Conservation (phyloP, 192 early-diverging fungal genomes). For the Linnemannia zychae region DNA sequence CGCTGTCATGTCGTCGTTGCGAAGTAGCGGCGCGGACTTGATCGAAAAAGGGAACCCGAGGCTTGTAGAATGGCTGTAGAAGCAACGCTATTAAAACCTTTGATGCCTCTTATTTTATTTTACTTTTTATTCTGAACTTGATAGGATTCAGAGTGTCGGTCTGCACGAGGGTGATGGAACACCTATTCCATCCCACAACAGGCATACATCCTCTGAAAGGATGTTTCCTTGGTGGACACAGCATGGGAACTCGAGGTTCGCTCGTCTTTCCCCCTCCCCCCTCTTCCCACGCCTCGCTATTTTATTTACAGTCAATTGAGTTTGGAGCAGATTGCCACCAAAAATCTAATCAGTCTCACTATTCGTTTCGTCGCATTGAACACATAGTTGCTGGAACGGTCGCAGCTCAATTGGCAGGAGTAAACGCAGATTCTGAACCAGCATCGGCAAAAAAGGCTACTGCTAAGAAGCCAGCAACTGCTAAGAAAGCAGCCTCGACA, state of each 20-base stretch:
- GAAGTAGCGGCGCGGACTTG: no score
- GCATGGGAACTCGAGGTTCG: slow-evolving; percentile 48
- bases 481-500: slow-evolving; percentile 2
- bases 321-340: slow-evolving; percentile 19
- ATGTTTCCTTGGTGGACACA: slow-evolving; percentile 45
- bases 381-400: slow-evolving; percentile 40
- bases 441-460: neutral
- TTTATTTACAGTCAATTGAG: neutral
- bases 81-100: neutral
- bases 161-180: slow-evolving; percentile 34
- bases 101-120: neutral
- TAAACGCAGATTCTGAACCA: neutral
- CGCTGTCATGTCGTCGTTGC: no score
- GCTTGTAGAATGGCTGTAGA: no score
- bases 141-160: slow-evolving; percentile 32
- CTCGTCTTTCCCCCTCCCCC: neutral
- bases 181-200: slow-evolving; percentile 36
- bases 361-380: neutral
- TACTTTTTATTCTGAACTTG: neutral
- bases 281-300: neutral
- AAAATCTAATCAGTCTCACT: neutral
- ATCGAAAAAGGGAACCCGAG: neutral
- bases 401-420: slow-evolving; percentile 12
- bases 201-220: slow-evolving; percentile 36
- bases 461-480: neutral